phyloP scores from a whole-genome alignment of 345 rosid genomes.

The Salix viminalis region DNA sequence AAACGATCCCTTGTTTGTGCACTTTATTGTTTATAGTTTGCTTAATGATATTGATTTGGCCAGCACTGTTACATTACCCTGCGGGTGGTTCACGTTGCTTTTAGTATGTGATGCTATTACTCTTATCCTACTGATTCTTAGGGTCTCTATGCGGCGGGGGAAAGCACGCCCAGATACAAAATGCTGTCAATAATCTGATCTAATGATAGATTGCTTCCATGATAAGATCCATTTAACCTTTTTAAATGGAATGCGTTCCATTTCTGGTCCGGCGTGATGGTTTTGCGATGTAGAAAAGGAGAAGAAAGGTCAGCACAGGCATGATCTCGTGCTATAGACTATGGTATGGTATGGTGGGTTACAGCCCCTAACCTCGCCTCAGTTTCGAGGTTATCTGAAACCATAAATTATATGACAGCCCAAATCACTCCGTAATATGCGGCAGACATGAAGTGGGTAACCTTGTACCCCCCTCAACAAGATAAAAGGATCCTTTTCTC shows the following conservation, averaged over 20 bases:
- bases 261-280: neutral
- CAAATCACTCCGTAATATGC: conserved; percentile 17
- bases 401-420: neutral
- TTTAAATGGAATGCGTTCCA: neutral
- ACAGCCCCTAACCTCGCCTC: neutral
- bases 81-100: neutral
- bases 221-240: too few relatives aligned
- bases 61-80: neutral
- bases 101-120: neutral
- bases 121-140: neutral
- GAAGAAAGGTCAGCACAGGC: neutral
- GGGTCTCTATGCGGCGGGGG: neutral
- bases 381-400: neutral
- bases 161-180: neutral
- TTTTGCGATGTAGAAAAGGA: too few relatives aligned
- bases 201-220: neutral
- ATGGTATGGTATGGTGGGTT: neutral
- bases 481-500: neutral
- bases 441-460: neutral
- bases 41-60: neutral
- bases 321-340: too few relatives aligned
- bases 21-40: neutral
- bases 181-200: neutral
- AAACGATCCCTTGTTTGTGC: neutral
- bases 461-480: neutral